Evolutionary conservation across 1,284 basidiomycete species (phyloP).

Genomic region (Naganishia liquefaciens): DNA sequence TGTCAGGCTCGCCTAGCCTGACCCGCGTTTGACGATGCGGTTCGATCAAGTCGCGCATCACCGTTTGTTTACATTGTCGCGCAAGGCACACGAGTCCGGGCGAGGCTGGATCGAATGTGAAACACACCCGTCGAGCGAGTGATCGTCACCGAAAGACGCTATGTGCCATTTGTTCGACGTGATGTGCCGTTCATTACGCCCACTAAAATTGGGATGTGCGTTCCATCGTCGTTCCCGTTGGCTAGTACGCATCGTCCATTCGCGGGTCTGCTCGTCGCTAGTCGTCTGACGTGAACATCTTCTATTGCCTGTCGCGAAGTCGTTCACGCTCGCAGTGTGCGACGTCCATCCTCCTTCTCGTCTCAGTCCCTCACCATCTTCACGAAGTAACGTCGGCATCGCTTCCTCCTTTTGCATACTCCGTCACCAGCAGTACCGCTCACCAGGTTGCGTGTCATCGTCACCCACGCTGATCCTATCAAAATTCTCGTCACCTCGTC

Average conservation of each 20-base stretch:
- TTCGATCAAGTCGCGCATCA: not conserved
- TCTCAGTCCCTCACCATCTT: not conserved
- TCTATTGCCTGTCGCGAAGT: not conserved
- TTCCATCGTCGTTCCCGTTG: not conserved
- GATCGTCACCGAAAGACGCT: slow-evolving; percentile 7
- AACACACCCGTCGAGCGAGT: slow-evolving; percentile 4
- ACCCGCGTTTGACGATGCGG: not conserved
- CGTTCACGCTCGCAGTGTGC: not conserved
- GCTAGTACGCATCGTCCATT: not conserved
- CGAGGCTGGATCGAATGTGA: slow-evolving; percentile 4
- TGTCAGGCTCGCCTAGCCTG: not conserved
- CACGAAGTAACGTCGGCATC: not conserved
- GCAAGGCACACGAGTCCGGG: not conserved
- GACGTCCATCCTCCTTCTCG: not conserved
- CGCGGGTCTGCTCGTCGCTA: not conserved
- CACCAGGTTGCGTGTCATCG: not conserved
- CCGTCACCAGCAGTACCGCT: not conserved
- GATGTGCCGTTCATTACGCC: slow-evolving; percentile 4
- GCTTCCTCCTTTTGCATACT: not conserved
- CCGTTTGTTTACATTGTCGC: slow-evolving; percentile 2
- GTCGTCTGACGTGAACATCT: not conserved
- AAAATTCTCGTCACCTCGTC: slow-evolving; percentile 1
- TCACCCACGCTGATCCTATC: not conserved
- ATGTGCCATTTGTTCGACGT: slow-evolving; percentile 13
- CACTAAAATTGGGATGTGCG: slow-evolving; percentile 1